phyloP scores from a whole-genome alignment of 441 rosid species.

The Geranium incanum region DNA sequence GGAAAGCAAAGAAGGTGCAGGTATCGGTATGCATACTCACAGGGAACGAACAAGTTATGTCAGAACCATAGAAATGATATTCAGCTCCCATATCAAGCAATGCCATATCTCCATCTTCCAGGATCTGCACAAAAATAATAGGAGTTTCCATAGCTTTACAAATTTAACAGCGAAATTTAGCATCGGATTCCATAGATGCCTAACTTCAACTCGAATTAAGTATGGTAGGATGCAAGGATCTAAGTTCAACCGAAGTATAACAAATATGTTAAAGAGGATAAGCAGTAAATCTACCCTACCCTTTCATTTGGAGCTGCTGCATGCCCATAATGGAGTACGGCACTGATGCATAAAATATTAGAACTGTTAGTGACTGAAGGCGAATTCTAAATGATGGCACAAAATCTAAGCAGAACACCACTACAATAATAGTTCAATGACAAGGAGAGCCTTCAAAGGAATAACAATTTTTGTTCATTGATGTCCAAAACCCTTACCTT shows the following conservation, averaged over 20 bases:
- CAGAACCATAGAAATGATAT: constrained; percentile 79
- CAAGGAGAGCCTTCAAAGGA: background rate
- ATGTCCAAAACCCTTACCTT: background rate
- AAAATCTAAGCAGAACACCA: background rate
- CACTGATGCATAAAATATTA: constrained; percentile 38
- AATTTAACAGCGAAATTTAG: background rate
- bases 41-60: constrained; percentile 79
- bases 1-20: constrained; percentile 10
- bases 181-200: background rate
- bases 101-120: constrained; percentile 85
- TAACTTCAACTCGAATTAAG: background rate
- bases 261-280: constrained; percentile 6
- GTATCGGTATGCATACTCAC: constrained; percentile 36
- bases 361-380: constrained; percentile 16
- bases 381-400: constrained; percentile 7
- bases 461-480: background rate
- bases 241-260: background rate
- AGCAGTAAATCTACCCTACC: constrained; percentile 35
- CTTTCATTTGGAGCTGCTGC: constrained; percentile 95
- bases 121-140: constrained; percentile 44
- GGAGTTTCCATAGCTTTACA: background rate
- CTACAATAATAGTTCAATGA: background rate
- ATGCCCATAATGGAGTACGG: constrained; percentile 96
- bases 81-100: constrained; percentile 98
- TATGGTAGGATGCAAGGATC: background rate